Evolutionary conservation across 2,329 filamentous ascomycete species (phyloP).

Genomic region (Elsinoe arachidis): DNA sequence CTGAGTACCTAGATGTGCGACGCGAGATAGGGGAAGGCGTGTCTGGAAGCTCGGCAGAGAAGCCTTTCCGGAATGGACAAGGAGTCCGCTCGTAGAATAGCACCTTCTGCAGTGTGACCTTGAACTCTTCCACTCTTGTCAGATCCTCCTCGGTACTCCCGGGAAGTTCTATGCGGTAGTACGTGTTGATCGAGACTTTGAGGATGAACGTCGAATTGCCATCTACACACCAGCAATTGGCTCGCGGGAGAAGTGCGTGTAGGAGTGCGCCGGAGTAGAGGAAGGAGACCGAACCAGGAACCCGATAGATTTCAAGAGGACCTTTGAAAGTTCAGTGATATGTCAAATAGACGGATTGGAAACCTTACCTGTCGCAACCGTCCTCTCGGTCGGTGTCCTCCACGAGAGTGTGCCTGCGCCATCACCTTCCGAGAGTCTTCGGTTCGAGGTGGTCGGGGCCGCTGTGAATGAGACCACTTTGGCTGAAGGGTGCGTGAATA

Average conservation of each 20-base stretch:
- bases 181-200: constrained; percentile 71
- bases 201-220: constrained; percentile 78
- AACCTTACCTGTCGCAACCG: constrained; percentile 64
- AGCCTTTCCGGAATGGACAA: constrained; percentile 73
- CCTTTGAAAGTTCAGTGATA: constrained; percentile 38
- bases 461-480: constrained; percentile 60
- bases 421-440: constrained; percentile 29
- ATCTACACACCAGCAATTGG: constrained; percentile 90
- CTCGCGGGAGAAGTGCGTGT: constrained; percentile 79
- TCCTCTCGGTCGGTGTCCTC: constrained; percentile 68
- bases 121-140: constrained; percentile 56
- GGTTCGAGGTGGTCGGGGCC: constrained; percentile 24
- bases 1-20: constrained; percentile 61
- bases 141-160: constrained; percentile 55
- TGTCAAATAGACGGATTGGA: neutral
- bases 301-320: constrained; percentile 72
- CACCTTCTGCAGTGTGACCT: constrained; percentile 60
- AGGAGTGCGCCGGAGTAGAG: constrained; percentile 76
- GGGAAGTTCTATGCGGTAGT: constrained; percentile 84
- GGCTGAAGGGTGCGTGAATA: constrained; percentile 64
- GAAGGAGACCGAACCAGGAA: constrained; percentile 78
- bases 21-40: constrained; percentile 53
- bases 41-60: constrained; percentile 66
- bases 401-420: constrained; percentile 56
- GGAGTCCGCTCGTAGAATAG: constrained; percentile 80